These are phyloP conservation scores for Naganishia kalamii DNA, from an alignment of 768 basidiomycete genomes.

Conservation along the genomic window DNA sequence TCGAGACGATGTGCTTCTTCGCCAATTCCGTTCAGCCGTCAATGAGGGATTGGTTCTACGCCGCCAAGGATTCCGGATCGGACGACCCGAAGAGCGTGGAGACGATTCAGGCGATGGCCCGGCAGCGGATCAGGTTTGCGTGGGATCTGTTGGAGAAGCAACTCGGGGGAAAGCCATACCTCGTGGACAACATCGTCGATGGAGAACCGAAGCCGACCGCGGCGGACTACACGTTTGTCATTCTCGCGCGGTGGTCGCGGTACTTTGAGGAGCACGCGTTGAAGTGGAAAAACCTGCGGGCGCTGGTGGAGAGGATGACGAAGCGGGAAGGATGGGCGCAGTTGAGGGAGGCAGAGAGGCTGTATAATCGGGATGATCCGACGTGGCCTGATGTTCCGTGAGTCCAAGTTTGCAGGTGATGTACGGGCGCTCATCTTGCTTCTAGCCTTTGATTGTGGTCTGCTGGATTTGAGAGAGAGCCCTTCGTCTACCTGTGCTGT, in stretches of 20 bases:
- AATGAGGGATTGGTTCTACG: slow-evolving; percentile 28
- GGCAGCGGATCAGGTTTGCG: neutral
- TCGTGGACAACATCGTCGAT: neutral
- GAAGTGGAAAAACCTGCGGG: slow-evolving; percentile 5
- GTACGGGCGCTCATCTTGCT: too few relatives aligned
- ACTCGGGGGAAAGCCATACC: slow-evolving; percentile 1
- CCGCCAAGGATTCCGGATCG: neutral
- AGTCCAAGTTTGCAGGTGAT: too few relatives aligned
- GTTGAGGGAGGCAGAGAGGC: neutral
- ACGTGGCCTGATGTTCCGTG: neutral
- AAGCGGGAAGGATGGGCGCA: neutral
- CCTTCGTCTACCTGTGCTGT: too few relatives aligned
- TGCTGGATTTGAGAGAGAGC: too few relatives aligned
- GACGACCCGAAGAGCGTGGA: neutral
- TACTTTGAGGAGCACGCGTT: neutral
- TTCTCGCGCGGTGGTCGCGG: slow-evolving; percentile 9
- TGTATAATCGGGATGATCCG: neutral
- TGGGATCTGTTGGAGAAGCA: slow-evolving; percentile 10
- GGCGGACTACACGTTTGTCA: neutral
- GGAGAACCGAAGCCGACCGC: slow-evolving; percentile 2
- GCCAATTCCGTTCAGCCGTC: slow-evolving; percentile 17
- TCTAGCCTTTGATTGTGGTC: too few relatives aligned
- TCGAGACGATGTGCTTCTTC: slow-evolving; percentile 22
- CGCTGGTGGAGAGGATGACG: slow-evolving; percentile 3
- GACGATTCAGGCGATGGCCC: neutral